Conservation (phyloP, 139 green algal species). For the Coelastrella sp. region DNA sequence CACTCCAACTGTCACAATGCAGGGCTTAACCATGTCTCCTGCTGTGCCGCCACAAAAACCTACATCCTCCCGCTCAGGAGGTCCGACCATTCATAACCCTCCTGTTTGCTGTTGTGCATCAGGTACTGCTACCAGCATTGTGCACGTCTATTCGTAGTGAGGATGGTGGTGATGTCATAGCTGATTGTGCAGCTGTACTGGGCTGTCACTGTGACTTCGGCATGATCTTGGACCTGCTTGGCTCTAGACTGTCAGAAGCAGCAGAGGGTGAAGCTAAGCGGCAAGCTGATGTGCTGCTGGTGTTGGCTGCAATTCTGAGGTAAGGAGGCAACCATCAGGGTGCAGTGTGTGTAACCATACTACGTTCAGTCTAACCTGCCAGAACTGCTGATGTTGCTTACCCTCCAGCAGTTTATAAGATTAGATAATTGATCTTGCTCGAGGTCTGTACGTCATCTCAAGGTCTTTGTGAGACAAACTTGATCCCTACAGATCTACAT, state of each 20-base stretch:
- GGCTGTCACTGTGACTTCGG: constrained; percentile 47
- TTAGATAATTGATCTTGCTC: no score
- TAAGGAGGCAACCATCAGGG: neutral
- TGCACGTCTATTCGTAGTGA: neutral
- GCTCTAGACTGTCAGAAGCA: neutral
- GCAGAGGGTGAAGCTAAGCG: neutral
- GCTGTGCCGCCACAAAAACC: no score
- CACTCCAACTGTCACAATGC: neutral
- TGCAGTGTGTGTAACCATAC: no score
- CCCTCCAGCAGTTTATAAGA: no score
- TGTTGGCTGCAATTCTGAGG: constrained; percentile 19
- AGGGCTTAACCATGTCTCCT: no score
- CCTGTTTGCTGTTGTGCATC: neutral
- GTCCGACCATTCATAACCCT: neutral
- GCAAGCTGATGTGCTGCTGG: constrained; percentile 26
- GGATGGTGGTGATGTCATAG: neutral
- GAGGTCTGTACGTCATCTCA: no score
- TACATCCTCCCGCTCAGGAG: no score
- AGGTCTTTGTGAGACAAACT: no score
- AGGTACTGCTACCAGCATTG: constrained; percentile 16
- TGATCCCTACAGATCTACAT: no score
- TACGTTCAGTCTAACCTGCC: no score
- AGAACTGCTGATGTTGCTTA: no score
- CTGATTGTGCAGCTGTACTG: constrained; percentile 47
- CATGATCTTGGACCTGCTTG: constrained; percentile 51